These are phyloP conservation scores for Sordariomycetes sp. DNA, from an alignment of 2,329 filamentous ascomycete species.

Conservation along the genomic window DNA sequence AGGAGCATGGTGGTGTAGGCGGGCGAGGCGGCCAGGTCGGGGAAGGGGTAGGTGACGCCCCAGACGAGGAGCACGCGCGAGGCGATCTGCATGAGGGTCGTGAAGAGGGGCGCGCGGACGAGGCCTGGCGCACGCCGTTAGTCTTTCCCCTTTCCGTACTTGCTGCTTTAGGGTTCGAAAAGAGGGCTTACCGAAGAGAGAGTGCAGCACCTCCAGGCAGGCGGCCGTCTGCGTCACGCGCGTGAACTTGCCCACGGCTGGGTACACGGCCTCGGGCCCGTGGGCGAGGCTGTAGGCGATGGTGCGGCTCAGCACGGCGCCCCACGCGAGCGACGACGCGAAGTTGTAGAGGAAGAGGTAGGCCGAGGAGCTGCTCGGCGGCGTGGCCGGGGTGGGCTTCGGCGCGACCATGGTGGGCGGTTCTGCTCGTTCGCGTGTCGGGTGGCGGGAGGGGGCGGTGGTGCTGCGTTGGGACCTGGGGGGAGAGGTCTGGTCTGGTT, in stretches of 20 bases:
- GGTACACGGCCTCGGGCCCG: slow-evolving; percentile 50
- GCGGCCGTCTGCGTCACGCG: slow-evolving; percentile 80
- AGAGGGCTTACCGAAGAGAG: slow-evolving; percentile 51
- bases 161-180: background rate
- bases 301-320: slow-evolving; percentile 61
- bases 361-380: background rate
- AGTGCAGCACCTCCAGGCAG: slow-evolving; percentile 73
- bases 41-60: slow-evolving; percentile 69
- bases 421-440: background rate
- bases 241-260: slow-evolving; percentile 53
- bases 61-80: slow-evolving; percentile 84
- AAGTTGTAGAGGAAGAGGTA: slow-evolving; percentile 86
- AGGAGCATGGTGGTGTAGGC: slow-evolving; percentile 69
- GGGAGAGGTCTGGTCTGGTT: background rate
- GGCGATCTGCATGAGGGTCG: slow-evolving; percentile 83
- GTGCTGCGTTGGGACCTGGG: background rate
- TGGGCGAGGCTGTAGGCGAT: slow-evolving; percentile 38
- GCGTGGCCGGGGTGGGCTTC: background rate
- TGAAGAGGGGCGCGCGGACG: slow-evolving; percentile 75
- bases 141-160: background rate
- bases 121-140: slow-evolving; percentile 42
- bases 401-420: slow-evolving; percentile 12
- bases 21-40: slow-evolving; percentile 46
- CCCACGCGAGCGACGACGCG: slow-evolving; percentile 67
- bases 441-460: background rate